Evolutionary conservation across 2,329 filamentous ascomycete species (phyloP), one percentile per base, ranked within the genome.

Genomic region (Microsporum ferrugineum): DNA sequence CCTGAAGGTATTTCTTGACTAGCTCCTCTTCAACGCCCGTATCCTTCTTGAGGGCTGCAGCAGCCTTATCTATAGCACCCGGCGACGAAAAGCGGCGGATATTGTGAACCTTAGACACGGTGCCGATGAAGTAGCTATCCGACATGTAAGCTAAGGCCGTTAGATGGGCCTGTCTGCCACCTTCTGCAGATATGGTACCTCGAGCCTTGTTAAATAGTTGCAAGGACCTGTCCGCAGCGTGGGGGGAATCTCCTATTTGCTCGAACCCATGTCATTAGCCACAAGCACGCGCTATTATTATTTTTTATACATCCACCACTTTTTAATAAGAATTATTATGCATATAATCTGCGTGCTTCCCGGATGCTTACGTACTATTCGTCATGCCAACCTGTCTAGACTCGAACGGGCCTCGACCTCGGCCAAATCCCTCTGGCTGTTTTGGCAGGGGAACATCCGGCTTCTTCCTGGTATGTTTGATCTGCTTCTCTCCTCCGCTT

Each of bases 41-140:
- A 1, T 76, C 75, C 63, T 76, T 76, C 65, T 74, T 73, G 43
- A 79, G 70, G 7, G 69, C 68, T 5, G 72, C 70, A 29, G 78
- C 62, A 0, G 72, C 68, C 64, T 70, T 67, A 66, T 77, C 68
- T 29, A 78, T 70, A 58, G 75, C 74, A 2, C 66, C 75, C 1
- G 79, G 79, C 10, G 77, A 81, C 0, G 82, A 83, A 71, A 88
- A 89, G 12, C 88, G 81, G 82, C 88, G 91, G 39, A 96, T 80
- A 61, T 84, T 82, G 73, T 96, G 91, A 60, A 91, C 86, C 23
- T 89, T 84, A 33, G 86, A 80, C 5, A 96, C 84, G 1, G 91
- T 96, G 43, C 89, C 91, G 72, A 97, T 91, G 75, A 99, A 97
- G 77, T 89, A 94, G 70, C 83, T 88, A 75, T 97, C 92, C 31